phyloP scores from a whole-genome alignment of 768 basidiomycete species.

The Macrolepiota dolichaula region DNA sequence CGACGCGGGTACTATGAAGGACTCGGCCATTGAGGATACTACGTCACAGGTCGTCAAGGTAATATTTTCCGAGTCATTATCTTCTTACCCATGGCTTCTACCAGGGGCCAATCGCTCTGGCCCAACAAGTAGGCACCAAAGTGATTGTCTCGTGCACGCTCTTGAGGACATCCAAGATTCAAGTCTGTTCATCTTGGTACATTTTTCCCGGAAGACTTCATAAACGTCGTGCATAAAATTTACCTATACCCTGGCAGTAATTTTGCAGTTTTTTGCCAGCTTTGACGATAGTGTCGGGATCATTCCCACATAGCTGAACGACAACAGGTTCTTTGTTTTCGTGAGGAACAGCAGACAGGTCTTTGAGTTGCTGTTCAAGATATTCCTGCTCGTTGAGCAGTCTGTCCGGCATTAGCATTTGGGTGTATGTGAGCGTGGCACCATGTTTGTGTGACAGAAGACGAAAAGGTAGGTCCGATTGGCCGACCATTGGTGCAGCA shows the following conservation, averaged over 20 bases:
- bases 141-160: constrained; percentile 60
- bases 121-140: constrained; percentile 76
- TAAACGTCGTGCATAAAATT: constrained; percentile 11
- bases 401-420: constrained; percentile 68
- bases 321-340: constrained; percentile 47
- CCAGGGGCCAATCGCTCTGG: constrained; percentile 69
- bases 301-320: constrained; percentile 72
- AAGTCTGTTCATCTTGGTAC: constrained; percentile 46
- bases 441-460: constrained; percentile 58
- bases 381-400: constrained; percentile 65
- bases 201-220: constrained; percentile 2
- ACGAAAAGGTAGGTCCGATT: constrained; percentile 76
- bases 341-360: constrained; percentile 34
- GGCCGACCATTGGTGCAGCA: constrained; percentile 77
- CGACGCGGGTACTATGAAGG: constrained; percentile 62
- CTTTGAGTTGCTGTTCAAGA: constrained; percentile 58
- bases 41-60: neutral
- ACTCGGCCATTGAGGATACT: constrained; percentile 65
- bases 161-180: constrained; percentile 81
- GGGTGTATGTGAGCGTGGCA: constrained; percentile 68
- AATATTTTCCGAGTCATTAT: neutral
- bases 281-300: constrained; percentile 55
- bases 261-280: constrained; percentile 58
- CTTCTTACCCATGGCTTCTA: constrained; percentile 57
- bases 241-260: constrained; percentile 72